Evolutionary conservation across 2,329 filamentous ascomycete genomes (phyloP).

Genomic region (Alternaria atra): DNA sequence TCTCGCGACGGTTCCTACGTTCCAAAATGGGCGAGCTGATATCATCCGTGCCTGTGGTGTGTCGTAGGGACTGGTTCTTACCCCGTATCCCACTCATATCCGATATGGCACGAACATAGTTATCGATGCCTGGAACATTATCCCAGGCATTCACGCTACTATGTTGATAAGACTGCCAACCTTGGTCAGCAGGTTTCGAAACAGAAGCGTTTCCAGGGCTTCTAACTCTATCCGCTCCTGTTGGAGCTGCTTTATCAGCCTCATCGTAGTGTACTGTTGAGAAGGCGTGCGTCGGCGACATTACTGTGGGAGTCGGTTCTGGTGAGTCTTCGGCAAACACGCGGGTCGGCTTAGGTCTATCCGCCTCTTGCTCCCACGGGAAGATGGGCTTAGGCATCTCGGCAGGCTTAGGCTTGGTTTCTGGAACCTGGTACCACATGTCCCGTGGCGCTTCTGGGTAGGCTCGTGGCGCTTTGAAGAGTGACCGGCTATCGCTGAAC

Average conservation of each 20-base stretch:
- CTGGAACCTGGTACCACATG: constrained; percentile 87
- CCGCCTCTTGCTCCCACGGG: constrained; percentile 82
- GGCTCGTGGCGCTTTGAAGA: constrained; percentile 78
- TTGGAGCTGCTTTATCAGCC: constrained; percentile 17
- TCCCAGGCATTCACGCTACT: constrained; percentile 85
- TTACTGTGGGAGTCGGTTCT: constrained; percentile 47
- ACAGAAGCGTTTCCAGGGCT: constrained; percentile 29
- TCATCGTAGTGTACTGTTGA: constrained; percentile 44
- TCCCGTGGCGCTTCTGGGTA: constrained; percentile 86
- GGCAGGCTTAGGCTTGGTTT: constrained; percentile 64
- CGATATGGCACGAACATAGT: constrained; percentile 79
- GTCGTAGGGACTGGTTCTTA: constrained; percentile 53
- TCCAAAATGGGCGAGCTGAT: constrained; percentile 46
- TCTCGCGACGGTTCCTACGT: constrained; percentile 56
- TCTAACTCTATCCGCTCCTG: constrained; percentile 20
- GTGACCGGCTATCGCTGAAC: constrained; percentile 79
- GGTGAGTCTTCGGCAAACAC: constrained; percentile 69
- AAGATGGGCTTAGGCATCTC: constrained; percentile 77
- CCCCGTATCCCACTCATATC: constrained; percentile 67
- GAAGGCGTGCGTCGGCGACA: constrained; percentile 36
- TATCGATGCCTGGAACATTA: constrained; percentile 84
- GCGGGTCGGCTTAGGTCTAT: constrained; percentile 70
- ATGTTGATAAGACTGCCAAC: constrained; percentile 77
- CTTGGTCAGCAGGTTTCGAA: constrained; percentile 57
- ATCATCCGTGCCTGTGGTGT: constrained; percentile 37